A percentile compares a stretch with the other conserved stretches of the same genome.
phyloP scores from a whole-genome alignment of 202 grass and related monocot species.

The Brachypodium distachyon region DNA sequence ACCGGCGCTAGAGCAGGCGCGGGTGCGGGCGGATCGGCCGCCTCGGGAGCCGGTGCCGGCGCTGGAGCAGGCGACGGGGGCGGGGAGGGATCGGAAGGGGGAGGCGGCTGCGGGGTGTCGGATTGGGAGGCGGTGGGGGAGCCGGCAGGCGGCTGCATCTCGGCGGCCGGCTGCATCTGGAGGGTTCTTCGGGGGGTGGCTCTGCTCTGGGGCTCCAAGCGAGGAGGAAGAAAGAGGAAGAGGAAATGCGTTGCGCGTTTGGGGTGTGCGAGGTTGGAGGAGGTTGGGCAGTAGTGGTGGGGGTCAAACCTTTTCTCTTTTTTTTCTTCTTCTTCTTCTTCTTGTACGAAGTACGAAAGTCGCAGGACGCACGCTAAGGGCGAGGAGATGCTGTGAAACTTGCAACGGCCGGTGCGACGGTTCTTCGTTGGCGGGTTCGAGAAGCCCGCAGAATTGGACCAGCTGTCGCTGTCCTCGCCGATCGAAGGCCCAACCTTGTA shows the following conservation, averaged over 20 bases:
- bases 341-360: constrained; percentile 7
- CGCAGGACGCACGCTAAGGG: constrained; percentile 13
- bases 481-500: no score
- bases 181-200: no score
- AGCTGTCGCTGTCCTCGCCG: no score
- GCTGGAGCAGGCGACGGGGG: neutral
- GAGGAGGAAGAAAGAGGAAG: no score
- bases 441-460: no score
- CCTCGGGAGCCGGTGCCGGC: neutral
- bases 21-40: neutral
- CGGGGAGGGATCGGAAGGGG: neutral
- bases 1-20: neutral
- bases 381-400: no score
- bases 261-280: neutral
- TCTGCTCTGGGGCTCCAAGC: no score
- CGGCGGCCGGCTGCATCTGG: constrained; percentile 33
- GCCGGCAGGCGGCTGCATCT: constrained; percentile 48
- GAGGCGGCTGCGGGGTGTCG: constrained; percentile 1
- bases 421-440: no score
- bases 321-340: no score
- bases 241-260: constrained; percentile 21
- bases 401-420: no score
- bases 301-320: constrained; percentile 31
- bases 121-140: neutral
- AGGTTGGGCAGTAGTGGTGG: constrained; percentile 1